Percentiles rank a stretch among this genome's conserved stretches.
These are phyloP conservation scores for Phytophthora sansomeana DNA, from an alignment of 352 stramenopile genomes.

Conservation along the genomic window DNA sequence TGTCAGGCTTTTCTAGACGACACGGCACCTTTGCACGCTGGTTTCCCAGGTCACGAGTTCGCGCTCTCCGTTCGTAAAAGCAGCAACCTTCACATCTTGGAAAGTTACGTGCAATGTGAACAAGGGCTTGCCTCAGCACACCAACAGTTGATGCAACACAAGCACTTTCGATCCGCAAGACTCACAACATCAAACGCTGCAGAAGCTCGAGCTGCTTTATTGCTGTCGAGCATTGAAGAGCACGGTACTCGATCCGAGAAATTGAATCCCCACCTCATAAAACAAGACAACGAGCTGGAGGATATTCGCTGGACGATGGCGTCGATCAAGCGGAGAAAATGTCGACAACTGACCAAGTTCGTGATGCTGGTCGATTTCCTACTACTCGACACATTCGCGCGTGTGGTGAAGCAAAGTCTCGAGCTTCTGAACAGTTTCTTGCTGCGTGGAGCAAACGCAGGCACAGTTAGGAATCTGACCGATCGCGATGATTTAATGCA, in stretches of 20 bases:
- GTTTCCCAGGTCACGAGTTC: slow-evolving; percentile 63
- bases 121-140: slow-evolving; percentile 61
- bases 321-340: slow-evolving; percentile 67
- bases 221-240: slow-evolving; percentile 12
- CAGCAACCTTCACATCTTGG: slow-evolving; percentile 70
- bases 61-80: slow-evolving; percentile 63
- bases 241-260: slow-evolving; percentile 9
- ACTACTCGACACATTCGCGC: slow-evolving; percentile 52
- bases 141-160: slow-evolving; percentile 51
- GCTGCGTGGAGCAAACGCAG: slow-evolving; percentile 53
- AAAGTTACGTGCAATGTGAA: slow-evolving; percentile 59
- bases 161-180: slow-evolving; percentile 52
- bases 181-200: slow-evolving; percentile 14
- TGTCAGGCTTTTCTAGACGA: slow-evolving; percentile 51
- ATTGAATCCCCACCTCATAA: slow-evolving; percentile 2
- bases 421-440: slow-evolving; percentile 50
- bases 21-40: slow-evolving; percentile 42
- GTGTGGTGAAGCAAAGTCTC: slow-evolving; percentile 49
- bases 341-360: slow-evolving; percentile 64
- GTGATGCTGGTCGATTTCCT: slow-evolving; percentile 65
- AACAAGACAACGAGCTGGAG: slow-evolving; percentile 41
- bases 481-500: slow-evolving; percentile 28
- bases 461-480: slow-evolving; percentile 36
- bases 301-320: slow-evolving; percentile 79
- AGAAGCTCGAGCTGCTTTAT: slow-evolving; percentile 30